These are phyloP conservation scores for Yamadazyma atlantica DNA, from an alignment of 1,139 yeast species.

Conservation along the genomic window DNA sequence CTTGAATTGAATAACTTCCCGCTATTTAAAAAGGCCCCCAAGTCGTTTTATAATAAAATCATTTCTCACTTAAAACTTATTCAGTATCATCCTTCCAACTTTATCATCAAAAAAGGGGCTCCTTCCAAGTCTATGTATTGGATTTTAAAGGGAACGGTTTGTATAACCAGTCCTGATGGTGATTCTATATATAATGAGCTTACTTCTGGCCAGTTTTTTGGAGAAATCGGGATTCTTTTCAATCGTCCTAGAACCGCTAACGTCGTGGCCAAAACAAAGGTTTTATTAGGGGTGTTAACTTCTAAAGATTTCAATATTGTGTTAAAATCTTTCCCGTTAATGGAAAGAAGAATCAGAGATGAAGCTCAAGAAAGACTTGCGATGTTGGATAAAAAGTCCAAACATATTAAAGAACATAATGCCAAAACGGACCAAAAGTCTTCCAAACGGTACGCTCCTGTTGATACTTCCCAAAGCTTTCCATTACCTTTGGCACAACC, in stretches of 20 bases:
- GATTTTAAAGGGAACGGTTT: slow-evolving; percentile 73
- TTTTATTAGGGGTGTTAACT: slow-evolving; percentile 66
- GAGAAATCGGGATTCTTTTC: slow-evolving; percentile 75
- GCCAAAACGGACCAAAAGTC: background rate
- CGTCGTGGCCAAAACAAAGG: slow-evolving; percentile 68
- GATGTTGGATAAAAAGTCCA: slow-evolving; percentile 61
- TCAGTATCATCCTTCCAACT: slow-evolving; percentile 65
- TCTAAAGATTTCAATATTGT: slow-evolving; percentile 61
- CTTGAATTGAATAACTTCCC: slow-evolving; percentile 52
- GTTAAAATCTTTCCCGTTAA: slow-evolving; percentile 58
- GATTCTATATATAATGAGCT: slow-evolving; percentile 72
- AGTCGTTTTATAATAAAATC: slow-evolving; percentile 57
- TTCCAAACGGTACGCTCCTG: background rate
- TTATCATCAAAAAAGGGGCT: slow-evolving; percentile 68
- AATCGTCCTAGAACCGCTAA: slow-evolving; percentile 79
- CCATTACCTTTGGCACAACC: slow-evolving; percentile 2
- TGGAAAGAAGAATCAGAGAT: slow-evolving; percentile 68
- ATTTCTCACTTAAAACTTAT: slow-evolving; percentile 58
- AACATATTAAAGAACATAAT: slow-evolving; percentile 15
- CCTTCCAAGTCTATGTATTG: slow-evolving; percentile 79
- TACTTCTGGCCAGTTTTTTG: slow-evolving; percentile 69
- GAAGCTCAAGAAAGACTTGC: slow-evolving; percentile 78
- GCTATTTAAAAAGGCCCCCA: slow-evolving; percentile 65
- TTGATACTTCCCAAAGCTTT: background rate
- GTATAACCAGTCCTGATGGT: slow-evolving; percentile 73